Base-by-base conservation (phyloP, 2,329 filamentous ascomycete species). In the Cordyceps cicadae region DNA sequence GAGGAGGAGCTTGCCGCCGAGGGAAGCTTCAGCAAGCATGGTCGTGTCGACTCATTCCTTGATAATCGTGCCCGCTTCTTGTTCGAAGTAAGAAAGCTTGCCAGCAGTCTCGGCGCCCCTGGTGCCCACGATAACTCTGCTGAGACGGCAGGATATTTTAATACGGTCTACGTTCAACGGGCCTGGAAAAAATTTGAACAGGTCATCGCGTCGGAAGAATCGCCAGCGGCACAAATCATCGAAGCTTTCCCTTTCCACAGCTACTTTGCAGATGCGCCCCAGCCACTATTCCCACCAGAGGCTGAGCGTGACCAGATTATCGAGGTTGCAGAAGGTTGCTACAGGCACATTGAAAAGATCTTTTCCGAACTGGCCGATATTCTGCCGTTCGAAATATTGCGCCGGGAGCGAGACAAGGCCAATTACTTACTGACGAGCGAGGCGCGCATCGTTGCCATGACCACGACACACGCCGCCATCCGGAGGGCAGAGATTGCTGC, bases 401-500 rank as follows among this genome's bases (percentile, higher is more conserved):
- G 92, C 56, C 87, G 88, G 60, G 89, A 92, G 64, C 87, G 89
- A 41, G 94, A 99, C 71, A 97, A 95, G 76, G 89, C 92, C 56
- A 97, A 97, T 72, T 99, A 99, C 70, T 84, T 99, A 6, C 83
- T 99, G 39, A 88, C 92, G 6, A 97, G 92, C 68, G 93, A 97
- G 74, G 95, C 95, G n/a, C 87, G 94, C 41, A 94, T 99, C 64
- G 88, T 99, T 65, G 95, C 94, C 62, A 99, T 99, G 95, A 99
- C 94, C 19, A 95, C 92, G 4, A 99, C 95, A 0, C 94, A 99
- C 73, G 95, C 94, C 5, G 94, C 94, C 1, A 99, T 99, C 82
- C 86, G 92, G 63, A 82, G 93, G 64, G 86, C 90, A 64, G 93
- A 97, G 68, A 97, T 99, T 67, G 88, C 91, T 0, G 82, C 84